Conservation (phyloP, 495 filamentous ascomycete genomes). For the Podospora sp. region DNA sequence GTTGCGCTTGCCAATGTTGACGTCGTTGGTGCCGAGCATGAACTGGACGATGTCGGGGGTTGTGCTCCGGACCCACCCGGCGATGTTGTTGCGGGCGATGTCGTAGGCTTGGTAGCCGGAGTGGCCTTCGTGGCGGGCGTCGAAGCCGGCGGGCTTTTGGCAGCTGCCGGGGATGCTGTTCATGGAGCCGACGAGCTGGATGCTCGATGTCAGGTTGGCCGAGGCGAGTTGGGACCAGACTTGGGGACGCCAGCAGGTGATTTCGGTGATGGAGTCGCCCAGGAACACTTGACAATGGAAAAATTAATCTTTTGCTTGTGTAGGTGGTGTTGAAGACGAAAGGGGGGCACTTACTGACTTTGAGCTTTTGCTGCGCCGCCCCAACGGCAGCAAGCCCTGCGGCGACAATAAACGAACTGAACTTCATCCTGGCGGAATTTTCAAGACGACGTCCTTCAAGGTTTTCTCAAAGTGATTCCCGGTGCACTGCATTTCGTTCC, state of each 20-base stretch:
- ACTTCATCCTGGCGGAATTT: slow-evolving; percentile 23
- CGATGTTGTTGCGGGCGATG: slow-evolving; percentile 41
- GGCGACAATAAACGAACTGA: slow-evolving; percentile 7
- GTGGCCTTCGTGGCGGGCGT: slow-evolving; percentile 43
- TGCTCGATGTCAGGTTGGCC: slow-evolving; percentile 29
- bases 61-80: slow-evolving; percentile 35
- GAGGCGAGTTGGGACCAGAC: slow-evolving; percentile 36
- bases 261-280: slow-evolving; percentile 43
- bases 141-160: slow-evolving; percentile 27
- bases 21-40: slow-evolving; percentile 48
- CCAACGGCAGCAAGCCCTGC: slow-evolving; percentile 23
- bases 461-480: not conserved
- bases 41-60: slow-evolving; percentile 45
- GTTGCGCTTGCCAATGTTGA: slow-evolving; percentile 31
- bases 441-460: not conserved
- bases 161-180: slow-evolving; percentile 30
- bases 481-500: not conserved
- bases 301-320: not conserved
- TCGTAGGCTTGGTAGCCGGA: slow-evolving; percentile 43
- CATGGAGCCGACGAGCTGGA: slow-evolving; percentile 43
- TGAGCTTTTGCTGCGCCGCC: slow-evolving; percentile 23
- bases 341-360: slow-evolving; percentile 25
- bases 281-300: slow-evolving; percentile 31
- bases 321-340: not conserved
- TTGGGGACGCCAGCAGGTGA: slow-evolving; percentile 41